Conservation (phyloP, 805 yeast species). For the Saccharomycopsis capsularis region DNA sequence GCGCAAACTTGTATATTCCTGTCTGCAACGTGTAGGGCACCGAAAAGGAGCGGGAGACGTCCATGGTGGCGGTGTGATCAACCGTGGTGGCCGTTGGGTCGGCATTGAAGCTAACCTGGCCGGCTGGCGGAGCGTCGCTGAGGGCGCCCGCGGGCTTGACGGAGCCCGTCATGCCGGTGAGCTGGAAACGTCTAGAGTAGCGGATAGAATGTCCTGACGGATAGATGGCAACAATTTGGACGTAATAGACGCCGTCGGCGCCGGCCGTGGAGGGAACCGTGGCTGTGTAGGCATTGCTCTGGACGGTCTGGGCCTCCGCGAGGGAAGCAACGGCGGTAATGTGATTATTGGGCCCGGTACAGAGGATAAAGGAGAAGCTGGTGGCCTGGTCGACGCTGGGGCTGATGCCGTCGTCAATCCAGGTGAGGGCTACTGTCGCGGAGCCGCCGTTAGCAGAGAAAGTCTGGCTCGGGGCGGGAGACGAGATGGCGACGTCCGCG, state of each 20-base stretch:
- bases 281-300: constrained; percentile 34
- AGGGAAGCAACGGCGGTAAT: constrained; percentile 37
- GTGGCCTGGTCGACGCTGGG: constrained; percentile 42
- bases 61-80: constrained; percentile 36
- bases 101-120: constrained; percentile 28
- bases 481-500: constrained; percentile 28
- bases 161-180: constrained; percentile 70
- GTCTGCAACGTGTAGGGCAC: constrained; percentile 74
- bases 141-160: constrained; percentile 42
- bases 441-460: constrained; percentile 26
- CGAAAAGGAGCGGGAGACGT: constrained; percentile 47
- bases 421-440: constrained; percentile 32
- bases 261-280: constrained; percentile 38
- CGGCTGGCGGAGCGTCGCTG: constrained; percentile 35
- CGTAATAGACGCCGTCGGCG: constrained; percentile 60
- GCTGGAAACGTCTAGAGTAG: constrained; percentile 58
- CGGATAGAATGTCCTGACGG: constrained; percentile 48
- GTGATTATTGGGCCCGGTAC: constrained; percentile 57
- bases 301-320: constrained; percentile 27
- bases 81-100: constrained; percentile 29
- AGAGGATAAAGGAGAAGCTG: constrained; percentile 46
- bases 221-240: constrained; percentile 56
- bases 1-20: constrained; percentile 74
- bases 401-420: constrained; percentile 48
- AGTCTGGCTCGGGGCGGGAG: constrained; percentile 23